Evolutionary conservation across 2,329 filamentous ascomycete species (phyloP).

Genomic region (Amesomyces nigricolor): DNA sequence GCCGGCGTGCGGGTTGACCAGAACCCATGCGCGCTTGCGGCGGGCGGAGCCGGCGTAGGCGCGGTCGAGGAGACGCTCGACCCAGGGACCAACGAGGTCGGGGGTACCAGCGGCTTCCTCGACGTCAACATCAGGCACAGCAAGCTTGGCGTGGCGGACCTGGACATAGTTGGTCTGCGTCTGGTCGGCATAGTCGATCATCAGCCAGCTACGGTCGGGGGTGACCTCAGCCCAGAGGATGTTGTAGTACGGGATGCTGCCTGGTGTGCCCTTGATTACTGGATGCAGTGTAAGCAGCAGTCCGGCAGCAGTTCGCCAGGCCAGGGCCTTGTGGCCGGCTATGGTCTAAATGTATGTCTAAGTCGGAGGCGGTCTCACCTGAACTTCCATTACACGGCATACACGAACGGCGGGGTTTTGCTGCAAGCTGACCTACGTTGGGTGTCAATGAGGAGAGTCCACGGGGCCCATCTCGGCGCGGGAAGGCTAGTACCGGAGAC

Average conservation of each 20-base stretch:
- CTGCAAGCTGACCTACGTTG: conserved; percentile 15
- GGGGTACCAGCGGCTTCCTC: conserved; percentile 5
- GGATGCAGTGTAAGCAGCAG: neutral
- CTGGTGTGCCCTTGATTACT: conserved; percentile 19
- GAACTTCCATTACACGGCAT: conserved; percentile 10
- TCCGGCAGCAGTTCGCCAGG: neutral
- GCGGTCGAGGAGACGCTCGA: conserved; percentile 56
- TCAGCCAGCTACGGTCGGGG: conserved; percentile 18
- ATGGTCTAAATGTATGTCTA: neutral
- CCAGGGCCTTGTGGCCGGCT: neutral
- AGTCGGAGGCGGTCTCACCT: conserved; percentile 14
- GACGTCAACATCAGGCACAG: conserved; percentile 12
- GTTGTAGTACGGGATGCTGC: conserved; percentile 68
- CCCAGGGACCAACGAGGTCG: conserved; percentile 43
- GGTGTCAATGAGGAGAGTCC: neutral
- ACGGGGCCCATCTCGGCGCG: neutral
- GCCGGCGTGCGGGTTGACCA: conserved; percentile 88
- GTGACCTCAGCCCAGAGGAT: conserved; percentile 63
- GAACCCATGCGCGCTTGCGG: conserved; percentile 74
- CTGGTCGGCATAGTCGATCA: conserved; percentile 24
- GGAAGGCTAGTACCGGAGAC: conserved; percentile 17
- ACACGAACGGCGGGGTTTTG: conserved; percentile 21
- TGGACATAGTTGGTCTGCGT: conserved; percentile 12
- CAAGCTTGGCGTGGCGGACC: conserved; percentile 21
- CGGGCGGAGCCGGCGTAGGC: conserved; percentile 62